Conservation (phyloP, 768 basidiomycete species). For the Hydnomerulius pinastri region DNA sequence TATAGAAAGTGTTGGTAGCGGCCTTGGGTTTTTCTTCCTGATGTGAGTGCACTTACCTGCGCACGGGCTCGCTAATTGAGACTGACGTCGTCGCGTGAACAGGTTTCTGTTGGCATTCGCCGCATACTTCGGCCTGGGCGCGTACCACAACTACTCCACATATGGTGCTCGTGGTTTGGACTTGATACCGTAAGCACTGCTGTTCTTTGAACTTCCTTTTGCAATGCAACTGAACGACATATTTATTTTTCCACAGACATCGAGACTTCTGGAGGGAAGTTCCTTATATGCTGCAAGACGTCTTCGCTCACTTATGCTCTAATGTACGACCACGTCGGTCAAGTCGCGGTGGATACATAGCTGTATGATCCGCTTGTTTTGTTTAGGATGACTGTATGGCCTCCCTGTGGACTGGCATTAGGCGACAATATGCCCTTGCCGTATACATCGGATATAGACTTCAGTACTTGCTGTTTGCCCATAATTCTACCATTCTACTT, state of each 20-base stretch:
- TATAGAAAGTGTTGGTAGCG: slow-evolving; percentile 58
- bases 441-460: slow-evolving; percentile 7
- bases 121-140: slow-evolving; percentile 75
- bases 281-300: slow-evolving; percentile 81
- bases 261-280: slow-evolving; percentile 91
- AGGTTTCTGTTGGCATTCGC: slow-evolving; percentile 56
- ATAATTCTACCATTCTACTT: neutral
- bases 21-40: slow-evolving; percentile 88
- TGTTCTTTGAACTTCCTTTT: too few species aligned
- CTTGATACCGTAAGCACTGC: slow-evolving; percentile 84
- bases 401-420: neutral
- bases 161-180: slow-evolving; percentile 85
- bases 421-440: neutral
- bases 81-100: slow-evolving; percentile 41
- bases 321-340: slow-evolving; percentile 67
- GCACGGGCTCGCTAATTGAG: neutral
- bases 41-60: slow-evolving; percentile 50
- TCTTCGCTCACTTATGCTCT: slow-evolving; percentile 75
- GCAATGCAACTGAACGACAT: too few species aligned
- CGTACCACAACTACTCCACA: slow-evolving; percentile 85
- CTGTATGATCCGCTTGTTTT: slow-evolving; percentile 49
- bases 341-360: slow-evolving; percentile 72
- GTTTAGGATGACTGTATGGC: neutral
- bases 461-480: slow-evolving; percentile 9
- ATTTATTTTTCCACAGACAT: slow-evolving; percentile 52